These are phyloP conservation scores for Penicillium griseofulvum DNA, from an alignment of 2,329 filamentous ascomycete species.

Conservation along the genomic window DNA sequence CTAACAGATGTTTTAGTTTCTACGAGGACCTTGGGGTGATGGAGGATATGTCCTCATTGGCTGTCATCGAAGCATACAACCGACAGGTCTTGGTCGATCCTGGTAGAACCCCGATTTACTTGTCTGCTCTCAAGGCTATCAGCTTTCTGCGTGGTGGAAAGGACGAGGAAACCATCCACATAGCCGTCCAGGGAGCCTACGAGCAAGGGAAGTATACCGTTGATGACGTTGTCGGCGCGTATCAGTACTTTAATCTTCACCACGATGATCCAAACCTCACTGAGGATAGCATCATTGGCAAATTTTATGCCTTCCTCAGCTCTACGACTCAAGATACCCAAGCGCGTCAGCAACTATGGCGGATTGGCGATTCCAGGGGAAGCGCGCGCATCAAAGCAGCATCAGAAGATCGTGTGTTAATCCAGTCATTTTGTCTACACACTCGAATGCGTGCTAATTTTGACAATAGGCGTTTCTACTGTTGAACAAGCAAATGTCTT, in stretches of 20 bases:
- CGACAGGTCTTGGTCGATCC: constrained; percentile 59
- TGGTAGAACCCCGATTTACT: constrained; percentile 57
- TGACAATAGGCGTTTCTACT: constrained; percentile 52
- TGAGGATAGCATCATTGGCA: constrained; percentile 62
- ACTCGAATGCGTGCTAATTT: constrained; percentile 2
- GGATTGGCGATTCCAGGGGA: constrained; percentile 58
- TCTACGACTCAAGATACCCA: constrained; percentile 58
- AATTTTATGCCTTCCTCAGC: constrained; percentile 58
- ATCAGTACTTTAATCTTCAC: constrained; percentile 57
- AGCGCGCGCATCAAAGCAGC: constrained; percentile 59
- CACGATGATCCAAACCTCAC: constrained; percentile 45
- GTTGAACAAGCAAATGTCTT: constrained; percentile 63
- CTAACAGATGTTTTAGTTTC: constrained; percentile 36
- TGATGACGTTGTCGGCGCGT: constrained; percentile 58
- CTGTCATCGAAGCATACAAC: constrained; percentile 63
- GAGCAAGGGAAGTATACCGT: constrained; percentile 59
- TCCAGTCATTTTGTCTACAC: background rate
- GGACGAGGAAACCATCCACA: constrained; percentile 56
- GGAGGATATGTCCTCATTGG: constrained; percentile 60
- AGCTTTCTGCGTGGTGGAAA: constrained; percentile 49
- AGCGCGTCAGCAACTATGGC: constrained; percentile 55
- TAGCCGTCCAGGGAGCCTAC: constrained; percentile 57
- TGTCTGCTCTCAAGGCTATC: constrained; percentile 63
- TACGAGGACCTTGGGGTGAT: constrained; percentile 64
- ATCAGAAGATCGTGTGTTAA: constrained; percentile 52